Conservation (phyloP, 768 basidiomycete genomes). For the Neoboletus subvelutipes region DNA sequence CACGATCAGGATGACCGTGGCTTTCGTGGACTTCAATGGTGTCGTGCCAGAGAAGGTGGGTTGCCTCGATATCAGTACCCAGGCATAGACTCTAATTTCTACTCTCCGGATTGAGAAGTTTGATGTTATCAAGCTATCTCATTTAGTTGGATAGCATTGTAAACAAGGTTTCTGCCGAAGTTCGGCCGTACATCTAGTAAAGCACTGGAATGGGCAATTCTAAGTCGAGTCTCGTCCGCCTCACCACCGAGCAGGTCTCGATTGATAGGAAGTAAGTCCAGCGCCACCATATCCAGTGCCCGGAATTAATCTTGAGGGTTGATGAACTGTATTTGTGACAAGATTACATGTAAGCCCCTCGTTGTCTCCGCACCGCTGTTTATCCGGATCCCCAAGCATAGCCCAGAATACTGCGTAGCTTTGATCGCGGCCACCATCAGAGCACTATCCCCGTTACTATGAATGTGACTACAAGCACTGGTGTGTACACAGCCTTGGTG, state of each 20-base stretch:
- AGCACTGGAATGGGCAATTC: too few species aligned
- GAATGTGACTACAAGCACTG: not conserved
- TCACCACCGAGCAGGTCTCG: not conserved
- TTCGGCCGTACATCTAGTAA: too few species aligned
- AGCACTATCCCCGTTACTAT: not conserved
- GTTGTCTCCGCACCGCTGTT: not conserved
- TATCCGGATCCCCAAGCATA: not conserved
- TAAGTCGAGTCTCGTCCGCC: not conserved
- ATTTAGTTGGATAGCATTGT: too few species aligned
- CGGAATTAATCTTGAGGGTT: too few species aligned
- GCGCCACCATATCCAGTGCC: too few species aligned
- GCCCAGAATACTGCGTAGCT: not conserved
- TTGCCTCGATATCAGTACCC: not conserved
- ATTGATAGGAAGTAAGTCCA: not conserved
- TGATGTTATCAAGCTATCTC: conserved; percentile 90
- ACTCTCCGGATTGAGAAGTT: conserved; percentile 56
- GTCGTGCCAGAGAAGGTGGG: conserved; percentile 93
- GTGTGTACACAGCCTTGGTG: not conserved
- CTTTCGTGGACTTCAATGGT: conserved; percentile 96
- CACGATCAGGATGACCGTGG: conserved; percentile 77
- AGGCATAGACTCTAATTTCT: not conserved
- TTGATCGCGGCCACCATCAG: not conserved
- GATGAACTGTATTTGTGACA: too few species aligned
- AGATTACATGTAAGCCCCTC: not conserved
- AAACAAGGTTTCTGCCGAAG: too few species aligned